A percentile compares a stretch with the other conserved stretches of the same genome.
Evolutionary conservation across 2,329 filamentous ascomycete genomes (phyloP).

Genomic region (Colletotrichum agaves): DNA sequence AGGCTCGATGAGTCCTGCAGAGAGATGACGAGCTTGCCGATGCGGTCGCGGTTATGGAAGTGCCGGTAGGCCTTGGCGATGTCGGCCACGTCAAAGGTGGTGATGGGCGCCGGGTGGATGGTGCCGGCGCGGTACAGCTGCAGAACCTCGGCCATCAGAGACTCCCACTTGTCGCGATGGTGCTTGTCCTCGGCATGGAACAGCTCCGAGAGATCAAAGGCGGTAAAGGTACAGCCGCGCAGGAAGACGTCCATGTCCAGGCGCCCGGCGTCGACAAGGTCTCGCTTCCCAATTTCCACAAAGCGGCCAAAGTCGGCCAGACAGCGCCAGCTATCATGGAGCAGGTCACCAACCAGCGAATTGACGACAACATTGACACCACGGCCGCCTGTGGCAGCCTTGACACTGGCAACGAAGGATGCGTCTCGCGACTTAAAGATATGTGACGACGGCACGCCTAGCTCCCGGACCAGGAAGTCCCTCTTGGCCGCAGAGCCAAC

Average conservation of each 20-base stretch:
- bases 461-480: too few relatives aligned
- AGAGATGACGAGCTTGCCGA: too few relatives aligned
- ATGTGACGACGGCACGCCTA: too few relatives aligned
- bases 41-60: too few relatives aligned
- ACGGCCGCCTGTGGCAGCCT: not conserved
- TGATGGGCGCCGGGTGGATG: conserved; percentile 37
- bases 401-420: too few relatives aligned
- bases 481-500: too few relatives aligned
- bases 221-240: not conserved
- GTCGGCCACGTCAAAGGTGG: conserved; percentile 27
- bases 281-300: not conserved
- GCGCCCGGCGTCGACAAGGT: too few relatives aligned
- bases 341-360: not conserved
- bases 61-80: too few relatives aligned
- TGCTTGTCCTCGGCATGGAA: too few relatives aligned
- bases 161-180: too few relatives aligned
- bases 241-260: not conserved
- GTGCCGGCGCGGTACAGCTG: conserved; percentile 37
- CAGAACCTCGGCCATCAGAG: conserved; percentile 3
- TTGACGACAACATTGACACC: not conserved
- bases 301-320: not conserved
- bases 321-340: not conserved
- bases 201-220: not conserved
- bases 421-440: too few relatives aligned
- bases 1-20: too few relatives aligned